Evolutionary conservation across 2,329 filamentous ascomycete species (phyloP).

Genomic region (Plenodomus biglobosus): DNA sequence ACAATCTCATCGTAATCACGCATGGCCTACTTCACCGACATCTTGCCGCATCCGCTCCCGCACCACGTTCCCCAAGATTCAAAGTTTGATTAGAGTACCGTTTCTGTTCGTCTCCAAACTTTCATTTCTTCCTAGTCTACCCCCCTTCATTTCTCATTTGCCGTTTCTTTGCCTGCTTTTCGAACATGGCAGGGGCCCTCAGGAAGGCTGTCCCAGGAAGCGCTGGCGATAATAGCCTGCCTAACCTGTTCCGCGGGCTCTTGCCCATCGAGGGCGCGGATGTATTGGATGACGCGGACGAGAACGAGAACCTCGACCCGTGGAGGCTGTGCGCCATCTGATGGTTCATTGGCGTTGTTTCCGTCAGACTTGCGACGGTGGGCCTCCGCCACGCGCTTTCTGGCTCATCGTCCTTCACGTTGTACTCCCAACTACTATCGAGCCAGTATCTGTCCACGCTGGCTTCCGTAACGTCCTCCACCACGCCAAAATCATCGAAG

Average conservation of each 20-base stretch:
- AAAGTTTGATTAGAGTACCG: neutral
- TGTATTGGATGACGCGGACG: constrained; percentile 24
- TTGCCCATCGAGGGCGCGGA: constrained; percentile 13
- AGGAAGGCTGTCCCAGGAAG: constrained; percentile 20
- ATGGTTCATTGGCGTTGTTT: constrained; percentile 7
- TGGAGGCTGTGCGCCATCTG: constrained; percentile 9
- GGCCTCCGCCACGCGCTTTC: constrained; percentile 1
- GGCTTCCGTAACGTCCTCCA: constrained; percentile 27
- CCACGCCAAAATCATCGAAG: constrained; percentile 46
- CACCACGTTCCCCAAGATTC: neutral
- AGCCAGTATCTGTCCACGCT: constrained; percentile 40
- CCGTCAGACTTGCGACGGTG: constrained; percentile 12
- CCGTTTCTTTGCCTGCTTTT: constrained; percentile 14
- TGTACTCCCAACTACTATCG: constrained; percentile 3
- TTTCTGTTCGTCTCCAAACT: constrained; percentile 5
- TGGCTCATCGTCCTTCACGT: neutral
- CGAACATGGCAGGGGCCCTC: constrained; percentile 12
- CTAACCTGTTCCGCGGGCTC: constrained; percentile 27
- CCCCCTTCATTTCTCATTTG: constrained; percentile 8
- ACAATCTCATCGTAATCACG: constrained; percentile 3
- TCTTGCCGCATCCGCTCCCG: neutral
- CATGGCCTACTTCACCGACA: neutral
- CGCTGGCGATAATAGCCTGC: constrained; percentile 24
- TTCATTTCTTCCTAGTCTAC: constrained; percentile 16
- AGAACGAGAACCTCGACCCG: constrained; percentile 22